A percentile compares a stretch with the other conserved stretches of the same genome.
Evolutionary conservation across 2,329 filamentous ascomycete genomes (phyloP).

Genomic region (Botrytis deweyae): DNA sequence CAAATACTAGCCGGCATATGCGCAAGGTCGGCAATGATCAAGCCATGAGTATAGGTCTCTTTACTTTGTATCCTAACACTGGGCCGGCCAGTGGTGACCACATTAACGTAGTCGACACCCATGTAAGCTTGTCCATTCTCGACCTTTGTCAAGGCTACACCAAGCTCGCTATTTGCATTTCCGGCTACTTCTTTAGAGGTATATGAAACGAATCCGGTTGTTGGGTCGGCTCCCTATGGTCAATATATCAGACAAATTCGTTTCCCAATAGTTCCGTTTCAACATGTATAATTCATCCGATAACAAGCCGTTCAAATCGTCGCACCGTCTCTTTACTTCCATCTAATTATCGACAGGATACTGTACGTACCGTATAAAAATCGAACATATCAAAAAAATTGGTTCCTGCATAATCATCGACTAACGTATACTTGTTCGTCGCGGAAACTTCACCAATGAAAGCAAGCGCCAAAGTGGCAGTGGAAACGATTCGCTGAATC

Average conservation of each 20-base stretch:
- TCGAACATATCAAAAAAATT: constrained; percentile 49
- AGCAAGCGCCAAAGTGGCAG: constrained; percentile 16
- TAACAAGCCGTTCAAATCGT: neutral
- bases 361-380: constrained; percentile 48
- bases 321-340: neutral
- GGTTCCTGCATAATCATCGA: constrained; percentile 43
- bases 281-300: neutral
- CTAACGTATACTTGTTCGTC: constrained; percentile 21
- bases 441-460: constrained; percentile 24
- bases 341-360: neutral
- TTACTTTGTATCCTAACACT: constrained; percentile 69
- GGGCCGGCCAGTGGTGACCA: constrained; percentile 58
- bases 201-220: constrained; percentile 65
- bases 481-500: constrained; percentile 21
- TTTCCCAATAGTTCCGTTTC: neutral
- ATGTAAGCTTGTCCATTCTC: constrained; percentile 58
- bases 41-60: constrained; percentile 59
- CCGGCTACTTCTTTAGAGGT: constrained; percentile 52
- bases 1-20: constrained; percentile 67
- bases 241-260: constrained; percentile 6
- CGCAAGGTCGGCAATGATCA: constrained; percentile 68
- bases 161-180: constrained; percentile 40
- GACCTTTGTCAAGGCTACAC: constrained; percentile 51
- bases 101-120: constrained; percentile 59
- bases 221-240: constrained; percentile 52